Percentiles rank a stretch among this genome's conserved stretches.
phyloP scores from a whole-genome alignment of 1,139 yeast species.

The Debaryomycetaceae sp. region DNA sequence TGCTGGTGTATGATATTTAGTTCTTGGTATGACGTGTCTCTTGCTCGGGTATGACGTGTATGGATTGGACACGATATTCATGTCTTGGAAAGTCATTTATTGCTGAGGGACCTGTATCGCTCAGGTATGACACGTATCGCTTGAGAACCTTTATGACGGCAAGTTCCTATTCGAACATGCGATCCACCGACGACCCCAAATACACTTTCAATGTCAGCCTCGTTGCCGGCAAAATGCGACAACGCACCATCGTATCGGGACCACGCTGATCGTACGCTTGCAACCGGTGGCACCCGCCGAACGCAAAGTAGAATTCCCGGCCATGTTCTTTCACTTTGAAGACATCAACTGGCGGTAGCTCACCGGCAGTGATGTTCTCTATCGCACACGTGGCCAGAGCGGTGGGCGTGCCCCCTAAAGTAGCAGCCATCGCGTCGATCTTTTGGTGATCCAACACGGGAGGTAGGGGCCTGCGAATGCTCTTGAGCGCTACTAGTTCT shows the following conservation, averaged over 20 bases:
- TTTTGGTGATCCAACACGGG: conserved; percentile 68
- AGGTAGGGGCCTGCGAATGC: conserved; percentile 69
- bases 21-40: conserved; percentile 1
- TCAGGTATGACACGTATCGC: background rate
- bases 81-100: background rate
- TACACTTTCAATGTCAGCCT: conserved; percentile 49
- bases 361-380: conserved; percentile 48
- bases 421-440: conserved; percentile 71
- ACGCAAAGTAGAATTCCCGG: conserved; percentile 57
- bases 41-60: background rate
- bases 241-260: conserved; percentile 41
- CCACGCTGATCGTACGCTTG: conserved; percentile 53
- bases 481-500: conserved; percentile 49
- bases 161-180: conserved; percentile 30
- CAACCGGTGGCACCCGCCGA: conserved; percentile 78
- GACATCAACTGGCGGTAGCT: conserved; percentile 70
- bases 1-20: too few species aligned
- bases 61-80: background rate
- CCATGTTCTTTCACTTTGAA: conserved; percentile 56
- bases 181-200: conserved; percentile 56
- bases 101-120: background rate
- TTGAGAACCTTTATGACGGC: conserved; percentile 1
- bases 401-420: conserved; percentile 52
- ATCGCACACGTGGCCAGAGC: conserved; percentile 53
- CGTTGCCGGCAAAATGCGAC: conserved; percentile 60